phyloP scores from a whole-genome alignment of 1,284 basidiomycete genomes.

The Ustilago lituana region DNA sequence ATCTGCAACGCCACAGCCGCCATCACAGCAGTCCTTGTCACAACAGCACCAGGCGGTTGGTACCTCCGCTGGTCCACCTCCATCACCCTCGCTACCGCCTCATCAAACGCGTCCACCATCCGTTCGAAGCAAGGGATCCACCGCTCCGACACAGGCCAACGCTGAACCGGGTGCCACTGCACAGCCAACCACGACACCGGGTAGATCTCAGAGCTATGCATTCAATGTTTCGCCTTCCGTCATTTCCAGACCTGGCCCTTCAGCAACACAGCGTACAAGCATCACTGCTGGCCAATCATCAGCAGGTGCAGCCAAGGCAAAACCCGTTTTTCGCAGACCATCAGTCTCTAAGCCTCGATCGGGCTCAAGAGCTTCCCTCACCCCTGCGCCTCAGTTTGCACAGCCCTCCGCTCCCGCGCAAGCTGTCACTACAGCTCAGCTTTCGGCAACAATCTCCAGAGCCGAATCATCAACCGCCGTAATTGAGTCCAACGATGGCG shows the following conservation, averaged over 20 bases:
- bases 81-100: constrained; percentile 24
- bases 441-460: background rate
- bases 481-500: background rate
- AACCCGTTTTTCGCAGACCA: constrained; percentile 29
- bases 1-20: constrained; percentile 1
- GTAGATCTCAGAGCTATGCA: constrained; percentile 38
- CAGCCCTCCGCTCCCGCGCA: background rate
- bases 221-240: constrained; percentile 36
- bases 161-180: background rate
- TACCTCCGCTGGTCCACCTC: constrained; percentile 9
- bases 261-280: constrained; percentile 8
- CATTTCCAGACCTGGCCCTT: constrained; percentile 15
- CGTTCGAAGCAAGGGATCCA: constrained; percentile 20
- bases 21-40: constrained; percentile 21
- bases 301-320: constrained; percentile 9
- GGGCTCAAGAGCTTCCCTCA: constrained; percentile 38
- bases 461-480: background rate
- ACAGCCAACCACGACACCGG: background rate
- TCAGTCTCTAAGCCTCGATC: constrained; percentile 38
- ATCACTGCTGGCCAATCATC: constrained; percentile 16
- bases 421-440: background rate
- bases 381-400: constrained; percentile 23
- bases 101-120: constrained; percentile 24
- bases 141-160: background rate
- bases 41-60: constrained; percentile 3